Evolutionary conservation across 75 land plant species (phyloP).

Genomic region (Isoetes taiwanensis): DNA sequence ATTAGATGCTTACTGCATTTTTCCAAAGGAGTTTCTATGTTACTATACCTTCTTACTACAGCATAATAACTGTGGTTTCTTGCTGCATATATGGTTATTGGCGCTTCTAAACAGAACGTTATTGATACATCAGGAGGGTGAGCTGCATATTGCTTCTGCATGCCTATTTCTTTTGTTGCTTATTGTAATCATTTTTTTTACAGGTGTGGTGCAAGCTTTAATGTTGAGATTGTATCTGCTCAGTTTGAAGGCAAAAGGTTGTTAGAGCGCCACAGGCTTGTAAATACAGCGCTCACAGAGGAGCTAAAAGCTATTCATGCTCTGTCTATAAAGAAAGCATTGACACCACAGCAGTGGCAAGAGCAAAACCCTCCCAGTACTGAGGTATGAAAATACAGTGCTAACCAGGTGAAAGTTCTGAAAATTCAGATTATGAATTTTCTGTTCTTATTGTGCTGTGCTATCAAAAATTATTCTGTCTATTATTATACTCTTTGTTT

Average conservation of each 20-base stretch:
- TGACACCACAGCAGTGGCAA: conserved; percentile 3
- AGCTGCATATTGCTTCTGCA: background rate
- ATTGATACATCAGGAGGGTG: conserved; percentile 9
- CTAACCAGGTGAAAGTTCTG: too few relatives aligned
- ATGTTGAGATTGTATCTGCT: background rate
- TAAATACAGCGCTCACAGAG: background rate
- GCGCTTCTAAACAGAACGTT: background rate
- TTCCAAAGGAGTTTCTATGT: too few relatives aligned
- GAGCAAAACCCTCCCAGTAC: too few relatives aligned
- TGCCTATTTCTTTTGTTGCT: background rate
- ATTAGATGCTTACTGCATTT: too few relatives aligned
- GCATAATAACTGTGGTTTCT: background rate
- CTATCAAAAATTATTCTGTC: too few relatives aligned
- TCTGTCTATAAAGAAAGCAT: background rate
- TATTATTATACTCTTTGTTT: too few relatives aligned
- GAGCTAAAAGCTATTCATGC: conserved; percentile 5
- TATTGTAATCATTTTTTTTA: background rate
- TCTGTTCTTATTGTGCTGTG: too few relatives aligned
- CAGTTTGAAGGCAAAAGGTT: conserved; percentile 5
- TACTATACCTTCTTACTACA: background rate
- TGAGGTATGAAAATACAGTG: too few relatives aligned
- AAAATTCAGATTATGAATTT: too few relatives aligned
- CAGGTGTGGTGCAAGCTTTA: conserved; percentile 3
- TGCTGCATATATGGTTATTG: background rate
- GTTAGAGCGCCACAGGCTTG: background rate